Evolutionary conservation across 2,329 filamentous ascomycete genomes (phyloP).

Genomic region (Arthrobotrys entomopaga): DNA sequence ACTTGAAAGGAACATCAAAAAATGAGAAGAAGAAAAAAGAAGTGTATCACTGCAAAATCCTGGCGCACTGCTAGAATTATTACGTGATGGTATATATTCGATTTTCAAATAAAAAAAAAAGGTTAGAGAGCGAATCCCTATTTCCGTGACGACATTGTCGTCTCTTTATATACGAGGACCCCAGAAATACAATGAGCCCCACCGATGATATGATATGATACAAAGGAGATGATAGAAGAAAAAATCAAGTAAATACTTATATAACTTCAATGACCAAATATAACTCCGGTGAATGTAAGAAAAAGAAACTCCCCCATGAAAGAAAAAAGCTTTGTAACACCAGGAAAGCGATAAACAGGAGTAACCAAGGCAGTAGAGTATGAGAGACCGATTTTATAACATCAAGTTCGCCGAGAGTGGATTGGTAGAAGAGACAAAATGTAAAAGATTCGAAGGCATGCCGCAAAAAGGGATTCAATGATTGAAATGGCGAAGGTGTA

Average conservation of each 20-base stretch:
- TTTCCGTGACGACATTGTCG: too few relatives aligned
- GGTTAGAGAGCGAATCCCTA: too few relatives aligned
- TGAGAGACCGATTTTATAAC: constrained; percentile 17
- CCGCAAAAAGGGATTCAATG: too few relatives aligned
- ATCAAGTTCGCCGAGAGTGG: constrained; percentile 40
- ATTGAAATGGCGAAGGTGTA: too few relatives aligned
- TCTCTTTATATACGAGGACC: too few relatives aligned
- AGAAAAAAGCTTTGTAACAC: constrained; percentile 1
- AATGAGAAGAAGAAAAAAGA: too few relatives aligned
- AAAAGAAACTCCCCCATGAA: constrained; percentile 1
- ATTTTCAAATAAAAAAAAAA: too few relatives aligned
- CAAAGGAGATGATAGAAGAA: constrained; percentile 9
- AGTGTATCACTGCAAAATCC: too few relatives aligned
- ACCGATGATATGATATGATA: constrained; percentile 36
- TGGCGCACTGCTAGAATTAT: too few relatives aligned
- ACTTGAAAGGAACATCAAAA: too few relatives aligned
- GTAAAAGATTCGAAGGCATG: background rate
- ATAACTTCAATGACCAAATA: constrained; percentile 8
- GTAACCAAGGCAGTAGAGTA: background rate
- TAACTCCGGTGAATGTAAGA: constrained; percentile 24
- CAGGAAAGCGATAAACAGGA: constrained; percentile 18
- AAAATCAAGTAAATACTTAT: constrained; percentile 1
- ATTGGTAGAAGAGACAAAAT: constrained; percentile 5
- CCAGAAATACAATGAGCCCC: background rate
- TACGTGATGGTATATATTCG: too few relatives aligned